Evolutionary conservation across 192 early-diverging fungal species (phyloP).

Genomic region (Lobulomyces angularis): DNA sequence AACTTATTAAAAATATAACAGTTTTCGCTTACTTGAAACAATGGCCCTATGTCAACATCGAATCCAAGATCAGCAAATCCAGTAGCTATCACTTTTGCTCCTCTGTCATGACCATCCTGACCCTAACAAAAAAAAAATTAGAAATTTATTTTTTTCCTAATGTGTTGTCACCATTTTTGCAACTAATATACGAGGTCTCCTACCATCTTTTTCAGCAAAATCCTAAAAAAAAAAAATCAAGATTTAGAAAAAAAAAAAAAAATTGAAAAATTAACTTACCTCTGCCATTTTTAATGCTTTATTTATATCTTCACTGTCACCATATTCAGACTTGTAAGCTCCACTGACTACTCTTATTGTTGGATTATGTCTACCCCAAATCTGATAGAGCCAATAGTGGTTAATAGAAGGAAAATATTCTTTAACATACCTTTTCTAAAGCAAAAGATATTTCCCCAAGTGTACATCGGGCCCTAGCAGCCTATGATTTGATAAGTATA

Average conservation of each 20-base stretch:
- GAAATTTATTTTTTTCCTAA: no score
- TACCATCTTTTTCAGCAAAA: constrained; percentile 60
- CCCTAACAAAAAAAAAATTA: no score
- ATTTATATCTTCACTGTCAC: constrained; percentile 47
- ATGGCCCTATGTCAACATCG: constrained; percentile 79
- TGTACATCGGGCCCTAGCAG: constrained; percentile 62
- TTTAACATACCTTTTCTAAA: constrained; percentile 52
- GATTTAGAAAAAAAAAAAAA: not conserved
- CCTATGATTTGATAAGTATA: constrained; percentile 15
- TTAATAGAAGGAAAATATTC: constrained; percentile 1
- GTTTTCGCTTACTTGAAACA: constrained; percentile 47
- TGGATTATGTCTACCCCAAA: constrained; percentile 75
- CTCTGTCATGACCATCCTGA: constrained; percentile 85
- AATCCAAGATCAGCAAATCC: constrained; percentile 84
- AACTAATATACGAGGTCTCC: constrained; percentile 77
- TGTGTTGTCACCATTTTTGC: no score
- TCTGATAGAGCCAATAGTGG: constrained; percentile 8
- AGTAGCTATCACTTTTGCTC: constrained; percentile 85
- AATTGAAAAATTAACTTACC: constrained; percentile 3
- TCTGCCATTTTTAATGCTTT: constrained; percentile 52
- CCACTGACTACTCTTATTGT: constrained; percentile 69
- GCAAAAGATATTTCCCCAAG: constrained; percentile 78
- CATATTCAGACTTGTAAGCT: constrained; percentile 75
- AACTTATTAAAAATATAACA: not conserved
- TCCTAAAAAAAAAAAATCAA: constrained; percentile 10